Evolutionary conservation across 192 early-diverging fungal species (phyloP), one percentile per base, ranked within the genome.

Genomic region (Coemansia sp.): DNA sequence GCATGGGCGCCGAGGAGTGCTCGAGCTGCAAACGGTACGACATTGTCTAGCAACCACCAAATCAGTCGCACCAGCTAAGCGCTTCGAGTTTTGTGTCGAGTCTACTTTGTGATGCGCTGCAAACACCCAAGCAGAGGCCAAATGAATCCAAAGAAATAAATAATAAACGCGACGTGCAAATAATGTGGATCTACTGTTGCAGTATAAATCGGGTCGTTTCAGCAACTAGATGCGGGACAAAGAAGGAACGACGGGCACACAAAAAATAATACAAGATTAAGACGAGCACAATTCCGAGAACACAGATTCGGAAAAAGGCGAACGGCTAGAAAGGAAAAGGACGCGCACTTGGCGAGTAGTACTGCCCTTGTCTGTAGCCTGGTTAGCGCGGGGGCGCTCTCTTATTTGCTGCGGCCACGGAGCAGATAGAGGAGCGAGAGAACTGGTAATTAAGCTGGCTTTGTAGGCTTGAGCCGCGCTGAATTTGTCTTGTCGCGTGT

Each of bases 1-100:
- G 89, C 82, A 84, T 70, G 31, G 82, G 82, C 74, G 82, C 82
- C 74, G 82, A 76, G 50, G 82, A 84, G 51, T 76, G 75, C 44
- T 70, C 64, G 27, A 84, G 71, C 46, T 45, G 40, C 67, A 70
- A 50, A 34, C 55, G 60, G 65, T 78, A 76, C 58, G 77, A 70
- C 82, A 84, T 84, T 45, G 36, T 63, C 59, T 41, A 22, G 7
- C n/a, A 12, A 38, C 34, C 17, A 32, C 19, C 13, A 62, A 62
- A 62, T 62, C 55, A 17, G 55, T 34, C 55, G 51, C 27, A 29
- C 51, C 15, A 20, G 27, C 51, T 29, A 59, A 6, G 34, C 56
- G 56, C 51, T 55, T 29, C 51, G 24, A 8, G 22, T 31, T 55
- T 55, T 55, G 27, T 19, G 27, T 29, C 51, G 51, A 55, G 51